phyloP scores from a whole-genome alignment of 805 yeast genomes.

The Cephaloascus albidus region DNA sequence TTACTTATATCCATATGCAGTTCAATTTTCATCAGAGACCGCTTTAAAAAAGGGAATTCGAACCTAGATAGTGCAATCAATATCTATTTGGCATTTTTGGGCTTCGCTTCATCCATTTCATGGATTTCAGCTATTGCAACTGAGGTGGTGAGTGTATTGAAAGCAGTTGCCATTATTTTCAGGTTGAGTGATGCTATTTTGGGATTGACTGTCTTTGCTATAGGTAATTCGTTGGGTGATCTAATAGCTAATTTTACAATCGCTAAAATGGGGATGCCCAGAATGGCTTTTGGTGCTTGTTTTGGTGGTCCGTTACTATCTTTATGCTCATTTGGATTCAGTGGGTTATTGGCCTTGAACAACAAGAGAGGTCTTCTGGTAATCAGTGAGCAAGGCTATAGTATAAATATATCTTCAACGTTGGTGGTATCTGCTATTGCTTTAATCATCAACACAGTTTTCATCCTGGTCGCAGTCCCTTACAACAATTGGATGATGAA shows the following conservation, averaged over 20 bases:
- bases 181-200: constrained; percentile 67
- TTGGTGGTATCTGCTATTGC: constrained; percentile 28
- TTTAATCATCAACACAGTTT: constrained; percentile 24
- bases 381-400: constrained; percentile 2
- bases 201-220: constrained; percentile 82
- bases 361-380: neutral
- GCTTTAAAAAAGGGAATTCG: neutral
- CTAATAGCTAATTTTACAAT: constrained; percentile 74
- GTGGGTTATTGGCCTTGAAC: constrained; percentile 35
- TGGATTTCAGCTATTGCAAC: constrained; percentile 67
- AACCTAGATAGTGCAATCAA: neutral
- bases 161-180: constrained; percentile 49
- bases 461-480: constrained; percentile 32
- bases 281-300: constrained; percentile 93
- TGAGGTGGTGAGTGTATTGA: constrained; percentile 57
- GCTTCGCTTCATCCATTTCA: constrained; percentile 57
- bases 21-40: neutral
- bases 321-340: constrained; percentile 72
- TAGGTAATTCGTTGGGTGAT: constrained; percentile 92
- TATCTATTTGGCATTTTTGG: constrained; percentile 28
- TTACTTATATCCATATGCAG: neutral
- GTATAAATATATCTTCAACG: constrained; percentile 7
- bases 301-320: constrained; percentile 88
- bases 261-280: constrained; percentile 72
- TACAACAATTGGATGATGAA: constrained; percentile 36